Evolutionary conservation across 2,329 filamentous ascomycete genomes (phyloP).

Genomic region (Monilinia polystroma): DNA sequence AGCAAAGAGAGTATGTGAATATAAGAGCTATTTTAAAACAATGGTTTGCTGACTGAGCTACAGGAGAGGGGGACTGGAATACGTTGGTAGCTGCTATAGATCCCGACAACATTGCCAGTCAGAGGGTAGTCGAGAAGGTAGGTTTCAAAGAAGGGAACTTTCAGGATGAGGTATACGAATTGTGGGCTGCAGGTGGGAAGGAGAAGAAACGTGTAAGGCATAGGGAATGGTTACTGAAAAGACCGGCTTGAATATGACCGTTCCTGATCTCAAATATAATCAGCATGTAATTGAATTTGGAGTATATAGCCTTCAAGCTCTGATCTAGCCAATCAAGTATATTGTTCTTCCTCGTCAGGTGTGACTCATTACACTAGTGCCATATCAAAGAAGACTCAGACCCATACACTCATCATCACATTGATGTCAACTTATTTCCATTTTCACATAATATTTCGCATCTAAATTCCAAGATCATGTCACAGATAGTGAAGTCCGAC

Average conservation of each 20-base stretch:
- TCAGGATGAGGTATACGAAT: slow-evolving; percentile 20
- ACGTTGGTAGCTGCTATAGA: slow-evolving; percentile 26
- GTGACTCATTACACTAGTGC: background rate
- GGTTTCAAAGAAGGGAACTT: slow-evolving; percentile 30
- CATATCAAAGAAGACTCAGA: background rate
- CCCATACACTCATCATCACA: background rate
- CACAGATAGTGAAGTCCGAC: background rate
- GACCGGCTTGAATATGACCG: background rate
- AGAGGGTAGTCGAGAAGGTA: slow-evolving; percentile 29
- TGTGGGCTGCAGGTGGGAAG: background rate
- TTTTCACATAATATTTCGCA: background rate
- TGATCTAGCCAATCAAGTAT: background rate
- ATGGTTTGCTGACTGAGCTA: background rate
- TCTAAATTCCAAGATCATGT: background rate
- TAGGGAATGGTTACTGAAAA: slow-evolving; percentile 15
- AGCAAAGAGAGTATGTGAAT: slow-evolving; percentile 16
- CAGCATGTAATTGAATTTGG: background rate
- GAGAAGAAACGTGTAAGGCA: slow-evolving; percentile 11
- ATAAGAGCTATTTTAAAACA: background rate
- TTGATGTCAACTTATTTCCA: background rate
- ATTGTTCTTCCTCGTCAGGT: background rate
- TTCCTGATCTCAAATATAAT: background rate
- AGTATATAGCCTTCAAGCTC: background rate
- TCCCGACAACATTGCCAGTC: slow-evolving; percentile 31
- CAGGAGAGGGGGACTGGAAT: slow-evolving; percentile 23